These are phyloP conservation scores for Suillus subalutaceus DNA, from an alignment of 768 basidiomycete genomes.

Conservation along the genomic window DNA sequence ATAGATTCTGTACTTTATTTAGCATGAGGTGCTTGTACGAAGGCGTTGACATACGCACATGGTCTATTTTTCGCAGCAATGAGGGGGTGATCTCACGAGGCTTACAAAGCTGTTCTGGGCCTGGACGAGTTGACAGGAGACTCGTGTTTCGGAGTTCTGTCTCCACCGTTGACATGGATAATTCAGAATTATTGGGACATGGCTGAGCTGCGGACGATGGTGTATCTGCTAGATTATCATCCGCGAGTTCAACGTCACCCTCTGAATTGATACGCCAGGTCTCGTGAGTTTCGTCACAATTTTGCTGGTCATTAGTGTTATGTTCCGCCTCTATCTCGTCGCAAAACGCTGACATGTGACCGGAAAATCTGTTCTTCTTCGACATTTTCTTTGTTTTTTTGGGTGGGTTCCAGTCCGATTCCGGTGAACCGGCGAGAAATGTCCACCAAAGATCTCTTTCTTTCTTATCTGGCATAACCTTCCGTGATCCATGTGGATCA, in stretches of 20 bases:
- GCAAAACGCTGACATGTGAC: slow-evolving; percentile 41
- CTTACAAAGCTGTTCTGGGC: not conserved
- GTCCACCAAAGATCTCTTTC: slow-evolving; percentile 83
- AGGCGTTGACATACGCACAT: slow-evolving; percentile 46
- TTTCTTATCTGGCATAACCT: slow-evolving; percentile 66
- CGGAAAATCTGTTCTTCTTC: slow-evolving; percentile 15
- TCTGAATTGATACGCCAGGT: slow-evolving; percentile 41
- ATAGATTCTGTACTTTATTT: slow-evolving; percentile 51
- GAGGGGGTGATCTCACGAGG: slow-evolving; percentile 62
- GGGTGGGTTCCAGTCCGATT: slow-evolving; percentile 64
- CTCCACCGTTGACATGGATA: not conserved
- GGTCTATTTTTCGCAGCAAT: slow-evolving; percentile 62
- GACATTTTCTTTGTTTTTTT: slow-evolving; percentile 35
- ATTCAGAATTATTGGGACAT: slow-evolving; percentile 21
- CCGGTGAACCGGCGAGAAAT: slow-evolving; percentile 70
- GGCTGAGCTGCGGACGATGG: slow-evolving; percentile 46
- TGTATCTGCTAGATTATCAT: slow-evolving; percentile 38
- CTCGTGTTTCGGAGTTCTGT: not conserved
- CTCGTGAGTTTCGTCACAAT: slow-evolving; percentile 19
- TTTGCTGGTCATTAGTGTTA: slow-evolving; percentile 7
- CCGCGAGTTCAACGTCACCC: slow-evolving; percentile 44
- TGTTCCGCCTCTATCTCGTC: slow-evolving; percentile 25
- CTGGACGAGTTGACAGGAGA: too few species aligned
- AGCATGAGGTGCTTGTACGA: slow-evolving; percentile 9
- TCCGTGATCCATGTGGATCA: slow-evolving; percentile 22